Percentiles rank a stretch among this genome's conserved stretches.
Evolutionary conservation across 257 asterid genomes (phyloP).

Genomic region (Avicennia marina): DNA sequence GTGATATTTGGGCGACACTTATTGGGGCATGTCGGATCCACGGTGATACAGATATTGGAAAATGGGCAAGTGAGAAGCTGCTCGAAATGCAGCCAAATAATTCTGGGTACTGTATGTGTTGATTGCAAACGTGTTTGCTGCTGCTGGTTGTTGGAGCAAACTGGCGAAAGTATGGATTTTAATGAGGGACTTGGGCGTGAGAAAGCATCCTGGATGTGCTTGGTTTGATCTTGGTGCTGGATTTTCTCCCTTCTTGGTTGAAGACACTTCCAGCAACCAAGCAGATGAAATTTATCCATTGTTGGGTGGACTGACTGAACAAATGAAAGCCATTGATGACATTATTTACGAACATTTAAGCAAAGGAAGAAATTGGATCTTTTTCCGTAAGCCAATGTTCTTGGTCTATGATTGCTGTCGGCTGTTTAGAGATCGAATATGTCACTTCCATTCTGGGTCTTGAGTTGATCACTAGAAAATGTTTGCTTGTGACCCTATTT

Average conservation of each 20-base stretch:
- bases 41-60: conserved; percentile 61
- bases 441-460: too few species aligned
- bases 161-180: conserved; percentile 57
- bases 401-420: too few species aligned
- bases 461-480: too few species aligned
- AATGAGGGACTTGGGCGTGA: conserved; percentile 77
- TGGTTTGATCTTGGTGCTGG: conserved; percentile 72
- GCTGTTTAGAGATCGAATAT: too few species aligned
- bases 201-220: conserved; percentile 77
- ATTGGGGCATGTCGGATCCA: conserved; percentile 76
- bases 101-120: too few species aligned
- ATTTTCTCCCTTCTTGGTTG: conserved; percentile 57
- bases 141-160: conserved; percentile 71
- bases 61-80: conserved; percentile 84
- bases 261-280: conserved; percentile 48
- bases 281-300: conserved; percentile 36
- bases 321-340: conserved; percentile 52
- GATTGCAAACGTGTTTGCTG: conserved; percentile 90
- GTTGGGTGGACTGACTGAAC: conserved; percentile 43
- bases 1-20: conserved; percentile 84
- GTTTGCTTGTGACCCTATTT: too few species aligned
- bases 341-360: conserved; percentile 29
- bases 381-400: too few species aligned
- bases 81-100: conserved; percentile 64
- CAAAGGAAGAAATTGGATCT: conserved; percentile 37